These are phyloP conservation scores for Scutellaria baicalensis DNA, from an alignment of 257 asterid species.

Conservation along the genomic window DNA sequence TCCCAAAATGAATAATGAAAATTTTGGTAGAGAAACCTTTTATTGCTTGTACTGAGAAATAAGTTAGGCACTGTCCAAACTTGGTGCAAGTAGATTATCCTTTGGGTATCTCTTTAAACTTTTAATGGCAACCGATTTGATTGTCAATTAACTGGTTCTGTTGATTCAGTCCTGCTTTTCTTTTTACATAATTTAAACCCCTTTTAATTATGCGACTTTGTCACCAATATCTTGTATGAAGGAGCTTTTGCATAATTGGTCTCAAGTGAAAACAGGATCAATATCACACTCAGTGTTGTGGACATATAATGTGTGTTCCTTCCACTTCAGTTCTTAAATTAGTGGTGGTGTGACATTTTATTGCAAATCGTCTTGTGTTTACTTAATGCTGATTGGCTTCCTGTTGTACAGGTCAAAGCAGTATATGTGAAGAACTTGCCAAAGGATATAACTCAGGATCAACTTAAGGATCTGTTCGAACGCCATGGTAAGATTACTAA, in stretches of 20 bases:
- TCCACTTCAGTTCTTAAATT: background rate
- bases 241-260: background rate
- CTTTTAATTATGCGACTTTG: background rate
- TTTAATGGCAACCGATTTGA: background rate
- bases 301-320: background rate
- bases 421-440: constrained; percentile 96
- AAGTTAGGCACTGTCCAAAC: background rate
- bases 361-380: background rate
- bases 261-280: background rate
- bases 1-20: background rate
- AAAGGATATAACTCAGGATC: constrained; percentile 69
- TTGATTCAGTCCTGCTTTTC: background rate
- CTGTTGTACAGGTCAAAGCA: constrained; percentile 66
- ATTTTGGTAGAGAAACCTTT: background rate
- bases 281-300: background rate
- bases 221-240: background rate
- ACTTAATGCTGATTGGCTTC: constrained; percentile 8
- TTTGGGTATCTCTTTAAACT: background rate
- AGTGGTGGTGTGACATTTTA: background rate
- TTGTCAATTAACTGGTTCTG: background rate
- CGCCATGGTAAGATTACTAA: constrained; percentile 82
- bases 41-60: background rate
- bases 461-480: constrained; percentile 73
- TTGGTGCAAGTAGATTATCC: background rate
- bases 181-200: background rate